These are phyloP conservation scores for Notholithocarpus densiflorus DNA, from an alignment of 306 rosid species.

Conservation along the genomic window DNA sequence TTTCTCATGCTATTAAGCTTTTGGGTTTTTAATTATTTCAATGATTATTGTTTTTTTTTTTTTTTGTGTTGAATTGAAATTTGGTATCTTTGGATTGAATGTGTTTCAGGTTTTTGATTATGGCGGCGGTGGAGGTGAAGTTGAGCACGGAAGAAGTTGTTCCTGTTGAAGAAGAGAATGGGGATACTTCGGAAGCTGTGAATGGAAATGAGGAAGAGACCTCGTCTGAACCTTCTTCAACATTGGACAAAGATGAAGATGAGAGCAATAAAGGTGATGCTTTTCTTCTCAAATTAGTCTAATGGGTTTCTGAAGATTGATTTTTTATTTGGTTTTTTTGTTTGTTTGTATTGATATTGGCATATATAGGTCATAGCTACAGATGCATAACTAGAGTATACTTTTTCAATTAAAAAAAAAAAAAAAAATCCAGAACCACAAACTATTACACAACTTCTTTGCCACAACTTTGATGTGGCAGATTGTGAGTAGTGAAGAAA, in stretches of 20 bases:
- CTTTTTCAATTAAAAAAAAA: no score
- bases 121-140: conserved; percentile 54
- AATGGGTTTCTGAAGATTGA: background rate
- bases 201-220: conserved; percentile 28
- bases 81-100: no score
- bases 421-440: no score
- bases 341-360: background rate
- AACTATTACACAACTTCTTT: no score
- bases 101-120: background rate
- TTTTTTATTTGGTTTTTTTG: background rate
- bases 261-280: conserved; percentile 56
- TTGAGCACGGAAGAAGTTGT: conserved; percentile 7
- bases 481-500: no score
- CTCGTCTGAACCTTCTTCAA: conserved; percentile 29
- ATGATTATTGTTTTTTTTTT: no score
- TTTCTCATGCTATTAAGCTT: no score
- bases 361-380: background rate
- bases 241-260: conserved; percentile 45
- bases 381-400: background rate
- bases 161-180: conserved; percentile 42
- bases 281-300: background rate
- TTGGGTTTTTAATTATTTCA: no score
- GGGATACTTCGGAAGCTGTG: conserved; percentile 37
- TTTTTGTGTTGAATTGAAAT: no score
- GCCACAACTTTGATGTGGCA: no score